phyloP scores from a whole-genome alignment of 2,329 filamentous ascomycete genomes.

The Pseudogymnoascus sp. region DNA sequence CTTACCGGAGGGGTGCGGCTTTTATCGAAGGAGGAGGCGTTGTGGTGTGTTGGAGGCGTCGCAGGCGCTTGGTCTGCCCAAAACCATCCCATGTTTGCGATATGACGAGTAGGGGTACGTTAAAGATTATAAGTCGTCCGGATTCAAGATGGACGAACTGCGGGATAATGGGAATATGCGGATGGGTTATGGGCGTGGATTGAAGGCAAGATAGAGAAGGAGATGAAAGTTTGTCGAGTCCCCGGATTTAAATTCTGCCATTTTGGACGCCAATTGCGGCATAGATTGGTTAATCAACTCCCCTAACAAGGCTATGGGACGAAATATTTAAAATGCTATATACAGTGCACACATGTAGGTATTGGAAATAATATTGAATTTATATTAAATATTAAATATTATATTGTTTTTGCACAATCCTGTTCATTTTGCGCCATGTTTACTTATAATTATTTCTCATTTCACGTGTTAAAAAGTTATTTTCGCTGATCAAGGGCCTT shows the following conservation, averaged over 20 bases:
- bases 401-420: neutral
- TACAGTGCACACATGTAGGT: neutral
- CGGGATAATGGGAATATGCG: neutral
- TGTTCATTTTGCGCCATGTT: neutral
- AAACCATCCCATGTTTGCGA: slow-evolving; percentile 50
- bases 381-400: neutral
- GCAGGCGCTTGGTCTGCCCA: slow-evolving; percentile 45
- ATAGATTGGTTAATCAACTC: slow-evolving; percentile 3
- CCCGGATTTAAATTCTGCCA: slow-evolving; percentile 2
- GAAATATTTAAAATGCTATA: slow-evolving; percentile 13
- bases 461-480: neutral
- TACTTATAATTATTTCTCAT: neutral
- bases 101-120: neutral
- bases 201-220: neutral
- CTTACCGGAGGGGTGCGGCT: slow-evolving; percentile 10
- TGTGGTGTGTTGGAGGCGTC: slow-evolving; percentile 21
- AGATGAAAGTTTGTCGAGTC: slow-evolving; percentile 9
- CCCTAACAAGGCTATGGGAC: slow-evolving; percentile 22
- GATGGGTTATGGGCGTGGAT: neutral
- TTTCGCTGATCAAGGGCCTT: neutral
- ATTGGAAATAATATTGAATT: neutral
- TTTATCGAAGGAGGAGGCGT: slow-evolving; percentile 16
- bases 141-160: neutral
- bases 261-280: slow-evolving; percentile 15
- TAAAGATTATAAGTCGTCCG: neutral